Evolutionary conservation across 257 asterid species (phyloP).

Genomic region (Paraleonurus japonicus): DNA sequence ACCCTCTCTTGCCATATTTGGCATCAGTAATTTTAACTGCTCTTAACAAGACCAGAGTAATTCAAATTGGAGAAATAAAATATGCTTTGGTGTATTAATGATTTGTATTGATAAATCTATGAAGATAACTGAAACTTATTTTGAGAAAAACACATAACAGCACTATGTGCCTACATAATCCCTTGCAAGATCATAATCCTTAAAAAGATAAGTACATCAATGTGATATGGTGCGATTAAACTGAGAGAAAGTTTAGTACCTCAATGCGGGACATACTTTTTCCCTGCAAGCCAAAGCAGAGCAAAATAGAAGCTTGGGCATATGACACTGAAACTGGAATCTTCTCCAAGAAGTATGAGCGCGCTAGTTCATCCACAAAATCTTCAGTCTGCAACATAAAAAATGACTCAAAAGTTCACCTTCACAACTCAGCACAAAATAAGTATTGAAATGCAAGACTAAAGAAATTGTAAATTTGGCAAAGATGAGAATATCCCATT

Average conservation of each 20-base stretch:
- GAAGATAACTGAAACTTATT: neutral
- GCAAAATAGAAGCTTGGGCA: conserved; percentile 86
- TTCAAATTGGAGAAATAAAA: neutral
- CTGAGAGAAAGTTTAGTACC: conserved; percentile 42
- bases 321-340: conserved; percentile 75
- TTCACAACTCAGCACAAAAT: neutral
- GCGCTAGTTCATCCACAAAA: conserved; percentile 61
- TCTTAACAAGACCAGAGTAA: neutral
- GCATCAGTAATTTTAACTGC: neutral
- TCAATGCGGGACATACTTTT: conserved; percentile 59
- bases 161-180: neutral
- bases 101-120: neutral
- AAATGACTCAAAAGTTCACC: neutral
- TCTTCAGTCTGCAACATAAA: conserved; percentile 48
- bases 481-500: neutral
- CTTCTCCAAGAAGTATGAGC: conserved; percentile 66
- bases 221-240: neutral
- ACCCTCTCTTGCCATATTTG: neutral
- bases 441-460: conserved; percentile 4
- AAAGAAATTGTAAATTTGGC: neutral
- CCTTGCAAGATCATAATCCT: neutral
- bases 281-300: conserved; percentile 83
- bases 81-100: neutral
- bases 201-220: neutral
- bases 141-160: neutral